Evolutionary conservation across 176 grass and related monocot species (phyloP).

Genomic region (Tillandsia fasciculata): DNA sequence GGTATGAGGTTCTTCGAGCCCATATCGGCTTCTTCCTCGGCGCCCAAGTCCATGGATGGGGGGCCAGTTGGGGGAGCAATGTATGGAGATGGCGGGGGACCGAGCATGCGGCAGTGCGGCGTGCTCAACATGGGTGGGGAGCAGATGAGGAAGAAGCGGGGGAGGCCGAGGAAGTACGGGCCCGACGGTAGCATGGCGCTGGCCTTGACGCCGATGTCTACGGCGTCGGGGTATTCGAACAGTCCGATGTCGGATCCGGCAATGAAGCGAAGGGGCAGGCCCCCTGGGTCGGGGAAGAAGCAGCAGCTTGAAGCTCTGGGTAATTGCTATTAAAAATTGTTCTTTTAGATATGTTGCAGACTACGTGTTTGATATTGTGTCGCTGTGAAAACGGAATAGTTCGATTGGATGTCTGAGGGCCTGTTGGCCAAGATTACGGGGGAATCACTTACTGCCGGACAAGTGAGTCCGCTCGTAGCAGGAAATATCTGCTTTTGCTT

Average conservation of each 20-base stretch:
- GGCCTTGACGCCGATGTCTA: constrained; percentile 62
- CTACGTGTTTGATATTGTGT: neutral
- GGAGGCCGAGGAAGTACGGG: constrained; percentile 91
- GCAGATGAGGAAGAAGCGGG: constrained; percentile 76
- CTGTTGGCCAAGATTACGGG: too few relatives aligned
- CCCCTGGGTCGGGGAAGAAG: constrained; percentile 91
- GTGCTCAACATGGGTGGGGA: constrained; percentile 40
- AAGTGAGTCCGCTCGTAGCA: too few relatives aligned
- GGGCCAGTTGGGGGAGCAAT: neutral
- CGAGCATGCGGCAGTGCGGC: constrained; percentile 1
- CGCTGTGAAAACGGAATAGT: too few relatives aligned
- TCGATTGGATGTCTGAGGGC: too few relatives aligned
- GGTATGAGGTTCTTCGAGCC: constrained; percentile 9
- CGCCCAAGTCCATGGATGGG: constrained; percentile 1
- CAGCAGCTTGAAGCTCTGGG: constrained; percentile 98
- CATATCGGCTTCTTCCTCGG: neutral
- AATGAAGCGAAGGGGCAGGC: constrained; percentile 74
- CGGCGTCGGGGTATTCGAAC: constrained; percentile 46
- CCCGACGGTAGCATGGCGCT: constrained; percentile 80
- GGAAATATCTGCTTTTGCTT: too few relatives aligned
- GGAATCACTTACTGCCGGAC: too few relatives aligned
- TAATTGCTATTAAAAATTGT: constrained; percentile 16
- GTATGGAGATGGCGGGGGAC: constrained; percentile 1
- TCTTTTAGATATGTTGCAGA: neutral
- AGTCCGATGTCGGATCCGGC: constrained; percentile 64